phyloP scores from a whole-genome alignment of 495 filamentous ascomycete genomes.

The Penicillium canariense region DNA sequence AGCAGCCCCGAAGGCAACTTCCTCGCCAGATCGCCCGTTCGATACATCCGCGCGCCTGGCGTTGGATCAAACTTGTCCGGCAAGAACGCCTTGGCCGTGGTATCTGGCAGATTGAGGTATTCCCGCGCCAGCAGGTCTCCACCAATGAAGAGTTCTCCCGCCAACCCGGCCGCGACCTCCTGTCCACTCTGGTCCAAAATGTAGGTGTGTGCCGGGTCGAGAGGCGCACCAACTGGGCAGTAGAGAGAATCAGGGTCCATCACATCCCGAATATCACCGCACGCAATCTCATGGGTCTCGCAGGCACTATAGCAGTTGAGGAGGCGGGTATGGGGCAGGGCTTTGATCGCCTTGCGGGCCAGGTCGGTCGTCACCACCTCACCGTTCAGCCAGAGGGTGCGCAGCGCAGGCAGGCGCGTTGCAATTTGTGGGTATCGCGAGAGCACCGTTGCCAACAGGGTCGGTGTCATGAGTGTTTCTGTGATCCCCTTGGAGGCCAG shows the following conservation, averaged over 20 bases:
- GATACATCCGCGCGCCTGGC: slow-evolving; percentile 61
- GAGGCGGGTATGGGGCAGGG: slow-evolving; percentile 59
- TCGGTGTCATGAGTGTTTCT: slow-evolving; percentile 74
- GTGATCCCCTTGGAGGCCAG: slow-evolving; percentile 56
- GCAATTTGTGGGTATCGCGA: slow-evolving; percentile 57
- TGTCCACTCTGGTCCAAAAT: slow-evolving; percentile 58
- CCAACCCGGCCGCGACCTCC: slow-evolving; percentile 57
- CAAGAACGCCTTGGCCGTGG: slow-evolving; percentile 71
- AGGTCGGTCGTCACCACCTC: slow-evolving; percentile 70
- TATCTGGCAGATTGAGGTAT: slow-evolving; percentile 79
- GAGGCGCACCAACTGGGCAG: slow-evolving; percentile 61
- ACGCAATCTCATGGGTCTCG: slow-evolving; percentile 71
- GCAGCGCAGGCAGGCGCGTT: slow-evolving; percentile 54
- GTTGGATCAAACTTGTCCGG: slow-evolving; percentile 52
- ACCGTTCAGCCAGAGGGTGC: slow-evolving; percentile 66
- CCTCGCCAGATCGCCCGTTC: slow-evolving; percentile 81
- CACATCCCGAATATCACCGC: slow-evolving; percentile 65
- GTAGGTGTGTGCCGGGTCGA: slow-evolving; percentile 57
- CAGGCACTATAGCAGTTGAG: slow-evolving; percentile 72
- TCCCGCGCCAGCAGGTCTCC: slow-evolving; percentile 74
- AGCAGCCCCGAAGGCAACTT: slow-evolving; percentile 65
- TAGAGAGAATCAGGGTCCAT: slow-evolving; percentile 50
- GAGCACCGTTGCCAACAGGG: slow-evolving; percentile 62
- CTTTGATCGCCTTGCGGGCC: slow-evolving; percentile 56
- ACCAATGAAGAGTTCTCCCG: slow-evolving; percentile 81